Evolutionary conservation across 2,329 filamentous ascomycete species (phyloP).

Genomic region (Waltergamsia citrina): DNA sequence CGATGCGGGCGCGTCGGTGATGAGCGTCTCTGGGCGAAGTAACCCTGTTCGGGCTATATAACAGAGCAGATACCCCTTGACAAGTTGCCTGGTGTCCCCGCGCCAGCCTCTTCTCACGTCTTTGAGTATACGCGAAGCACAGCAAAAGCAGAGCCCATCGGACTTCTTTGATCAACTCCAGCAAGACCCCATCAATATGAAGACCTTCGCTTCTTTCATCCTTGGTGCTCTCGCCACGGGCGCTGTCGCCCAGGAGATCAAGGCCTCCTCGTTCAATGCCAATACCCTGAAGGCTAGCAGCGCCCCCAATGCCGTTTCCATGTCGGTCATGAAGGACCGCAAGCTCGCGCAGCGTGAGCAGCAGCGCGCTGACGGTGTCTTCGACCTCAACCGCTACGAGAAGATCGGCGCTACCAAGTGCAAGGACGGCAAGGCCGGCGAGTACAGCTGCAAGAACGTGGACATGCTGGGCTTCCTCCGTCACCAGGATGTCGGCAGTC

Average conservation of each 20-base stretch:
- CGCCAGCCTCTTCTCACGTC: too few relatives aligned
- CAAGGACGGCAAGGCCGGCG: slow-evolving; percentile 19
- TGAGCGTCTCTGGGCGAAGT: too few relatives aligned
- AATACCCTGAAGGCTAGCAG: slow-evolving; percentile 6
- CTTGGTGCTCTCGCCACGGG: slow-evolving; percentile 5
- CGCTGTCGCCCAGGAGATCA: slow-evolving; percentile 3
- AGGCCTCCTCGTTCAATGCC: slow-evolving; percentile 4
- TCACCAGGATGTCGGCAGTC: slow-evolving; percentile 23
- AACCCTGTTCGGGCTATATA: too few relatives aligned
- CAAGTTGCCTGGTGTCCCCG: too few relatives aligned
- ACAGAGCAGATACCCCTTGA: too few relatives aligned
- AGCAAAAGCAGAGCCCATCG: too few relatives aligned
- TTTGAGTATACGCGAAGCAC: too few relatives aligned
- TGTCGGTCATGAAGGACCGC: slow-evolving; percentile 6
- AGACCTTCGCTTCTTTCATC: slow-evolving; percentile 6
- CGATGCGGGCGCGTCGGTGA: too few relatives aligned
- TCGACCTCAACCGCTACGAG: slow-evolving; percentile 9
- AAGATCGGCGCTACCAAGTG: slow-evolving; percentile 10
- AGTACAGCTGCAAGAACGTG: slow-evolving; percentile 23
- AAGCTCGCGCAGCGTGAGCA: slow-evolving; percentile 6
- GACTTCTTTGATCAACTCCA: too few relatives aligned
- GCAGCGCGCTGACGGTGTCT: slow-evolving; percentile 7
- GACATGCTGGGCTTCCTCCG: slow-evolving; percentile 26
- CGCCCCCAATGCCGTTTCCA: slow-evolving; percentile 7
- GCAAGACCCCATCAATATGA: slow-evolving; percentile 8